Evolutionary conservation across 768 basidiomycete species (phyloP).

Genomic region (Gymnopilus junonius): DNA sequence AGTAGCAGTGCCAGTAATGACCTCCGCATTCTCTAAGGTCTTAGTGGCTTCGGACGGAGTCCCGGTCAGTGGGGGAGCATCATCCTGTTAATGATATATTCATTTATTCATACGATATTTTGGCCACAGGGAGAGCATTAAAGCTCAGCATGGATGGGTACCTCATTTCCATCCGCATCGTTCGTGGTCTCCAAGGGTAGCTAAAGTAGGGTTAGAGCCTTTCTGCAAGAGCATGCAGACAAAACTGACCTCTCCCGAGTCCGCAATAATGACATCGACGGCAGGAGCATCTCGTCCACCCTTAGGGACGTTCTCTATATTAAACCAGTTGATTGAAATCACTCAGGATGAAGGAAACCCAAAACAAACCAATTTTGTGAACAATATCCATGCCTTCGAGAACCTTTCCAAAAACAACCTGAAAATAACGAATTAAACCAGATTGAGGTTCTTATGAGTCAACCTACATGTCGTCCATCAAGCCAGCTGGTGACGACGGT

Average conservation of each 20-base stretch:
- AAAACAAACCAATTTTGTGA: conserved; percentile 63
- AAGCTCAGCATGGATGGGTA: conserved; percentile 95
- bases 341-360: not conserved
- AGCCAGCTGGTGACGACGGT: conserved; percentile 88
- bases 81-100: conserved; percentile 53
- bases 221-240: conserved; percentile 9
- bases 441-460: not conserved
- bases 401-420: conserved; percentile 94
- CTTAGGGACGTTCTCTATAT: conserved; percentile 75
- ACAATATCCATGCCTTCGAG: conserved; percentile 93
- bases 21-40: conserved; percentile 20
- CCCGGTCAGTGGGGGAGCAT: conserved; percentile 20
- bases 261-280: conserved; percentile 78
- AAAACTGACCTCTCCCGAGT: conserved; percentile 81
- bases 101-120: conserved; percentile 55
- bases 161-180: conserved; percentile 80
- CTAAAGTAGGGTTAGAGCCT: conserved; percentile 32
- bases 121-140: conserved; percentile 55
- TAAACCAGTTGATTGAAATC: conserved; percentile 4
- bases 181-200: conserved; percentile 54
- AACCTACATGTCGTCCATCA: conserved; percentile 82
- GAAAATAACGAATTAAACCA: conserved; percentile 3
- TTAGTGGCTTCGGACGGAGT: conserved; percentile 19
- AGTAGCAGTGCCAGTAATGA: conserved; percentile 14
- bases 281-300: conserved; percentile 71